Evolutionary conservation across 495 filamentous ascomycete species (phyloP), one percentile per base, ranked within the genome.

Genomic region (Thozetella sp.): DNA sequence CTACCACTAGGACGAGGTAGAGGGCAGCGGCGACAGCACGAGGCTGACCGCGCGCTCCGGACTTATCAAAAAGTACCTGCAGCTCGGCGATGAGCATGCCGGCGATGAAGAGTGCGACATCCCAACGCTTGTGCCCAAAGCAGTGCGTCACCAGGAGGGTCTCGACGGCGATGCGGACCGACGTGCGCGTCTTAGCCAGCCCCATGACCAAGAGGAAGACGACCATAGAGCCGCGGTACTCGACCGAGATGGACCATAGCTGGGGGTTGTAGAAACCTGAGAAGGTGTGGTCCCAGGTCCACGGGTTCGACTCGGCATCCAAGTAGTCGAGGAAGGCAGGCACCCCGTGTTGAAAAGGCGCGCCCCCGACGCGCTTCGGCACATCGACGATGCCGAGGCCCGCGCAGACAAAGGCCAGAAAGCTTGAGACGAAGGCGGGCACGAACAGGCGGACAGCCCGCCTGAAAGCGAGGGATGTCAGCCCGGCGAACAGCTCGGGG

Each of bases 381-480:
- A 65, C 62, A 46, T 70, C 67, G 57, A 81, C 75, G 2, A 85
- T 64, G 15, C 83, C 85, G 15, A 82, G 64, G n/a, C 77, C 78
- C 17, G 85, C 77, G 17, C 80, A 80, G 27, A 87, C 45, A 22
- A 86, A 74, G 20, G 87, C 83, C 30, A 85, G 67, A 3, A 78
- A 63, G 23, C 86, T 77, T 2, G 84, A 83, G 22, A 80, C 65
- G 24, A 85, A 70, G 0, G 84, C 78, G 11, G 87, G 87, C 22
- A 89, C 72, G 61, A 86, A 90, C 2, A 90, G 75, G 15, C 87
- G 84, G 9, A 88, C 67, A 0, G 71, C 80, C 6, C 87, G 83
- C 4, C 87, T 82, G 59, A 90, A 88, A 20, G 86, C 81, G 0
- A 84, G 83, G 2, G 86, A 88, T 3, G 83, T 79, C 30, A 88